Evolutionary conservation across 1,139 yeast species (phyloP).

Genomic region (Saccharomyces hybrid): DNA sequence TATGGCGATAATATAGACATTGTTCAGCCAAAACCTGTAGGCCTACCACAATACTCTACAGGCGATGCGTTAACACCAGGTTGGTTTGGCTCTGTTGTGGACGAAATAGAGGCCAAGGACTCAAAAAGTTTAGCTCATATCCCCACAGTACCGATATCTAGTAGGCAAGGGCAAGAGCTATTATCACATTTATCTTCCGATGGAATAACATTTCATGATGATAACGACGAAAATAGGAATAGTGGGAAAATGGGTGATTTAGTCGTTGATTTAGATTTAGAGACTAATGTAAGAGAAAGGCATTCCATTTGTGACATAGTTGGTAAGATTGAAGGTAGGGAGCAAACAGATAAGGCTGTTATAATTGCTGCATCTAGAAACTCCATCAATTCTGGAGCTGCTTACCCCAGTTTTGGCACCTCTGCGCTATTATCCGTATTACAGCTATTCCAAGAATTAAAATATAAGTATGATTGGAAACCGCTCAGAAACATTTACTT

Average conservation of each 20-base stretch:
- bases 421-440: constrained; percentile 65
- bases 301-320: constrained; percentile 75
- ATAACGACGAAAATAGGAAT: constrained; percentile 17
- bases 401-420: constrained; percentile 69
- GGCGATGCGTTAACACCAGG: constrained; percentile 83
- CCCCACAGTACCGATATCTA: constrained; percentile 70
- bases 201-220: constrained; percentile 34
- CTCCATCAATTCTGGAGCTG: constrained; percentile 67
- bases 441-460: constrained; percentile 60
- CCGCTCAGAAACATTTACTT: constrained; percentile 80
- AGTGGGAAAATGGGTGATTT: constrained; percentile 33
- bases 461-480: constrained; percentile 62
- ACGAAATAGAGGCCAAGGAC: constrained; percentile 37
- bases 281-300: constrained; percentile 46
- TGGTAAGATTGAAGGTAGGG: constrained; percentile 73
- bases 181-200: constrained; percentile 37
- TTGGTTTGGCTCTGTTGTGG: constrained; percentile 44
- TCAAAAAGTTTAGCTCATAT: constrained; percentile 57
- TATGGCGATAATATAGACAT: constrained; percentile 34
- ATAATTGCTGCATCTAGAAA: constrained; percentile 84
- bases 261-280: constrained; percentile 36
- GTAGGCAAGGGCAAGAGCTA: constrained; percentile 54
- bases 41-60: constrained; percentile 54
- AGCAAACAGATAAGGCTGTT: constrained; percentile 66
- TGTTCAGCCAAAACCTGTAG: constrained; percentile 60